Conservation (phyloP, 1,139 yeast genomes). For the Debaryomycetaceae sp. region DNA sequence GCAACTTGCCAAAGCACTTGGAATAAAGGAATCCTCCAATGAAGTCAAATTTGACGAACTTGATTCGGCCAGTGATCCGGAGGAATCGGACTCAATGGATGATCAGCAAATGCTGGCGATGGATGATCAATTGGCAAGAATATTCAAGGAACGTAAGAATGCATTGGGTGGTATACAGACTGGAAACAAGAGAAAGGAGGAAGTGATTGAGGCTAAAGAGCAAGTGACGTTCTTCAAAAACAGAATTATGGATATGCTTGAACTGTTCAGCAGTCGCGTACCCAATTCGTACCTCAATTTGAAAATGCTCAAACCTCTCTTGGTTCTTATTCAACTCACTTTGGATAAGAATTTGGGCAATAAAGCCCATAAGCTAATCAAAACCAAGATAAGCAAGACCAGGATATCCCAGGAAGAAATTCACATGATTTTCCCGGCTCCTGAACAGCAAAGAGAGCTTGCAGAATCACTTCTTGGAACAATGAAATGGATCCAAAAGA, state of each 20-base stretch:
- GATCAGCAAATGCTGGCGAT: slow-evolving; percentile 97
- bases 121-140: slow-evolving; percentile 78
- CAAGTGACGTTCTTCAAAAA: slow-evolving; percentile 77
- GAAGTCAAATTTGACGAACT: slow-evolving; percentile 44
- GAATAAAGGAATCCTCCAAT: slow-evolving; percentile 54
- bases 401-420: slow-evolving; percentile 26
- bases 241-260: slow-evolving; percentile 73
- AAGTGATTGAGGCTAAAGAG: slow-evolving; percentile 72
- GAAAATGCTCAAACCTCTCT: slow-evolving; percentile 53
- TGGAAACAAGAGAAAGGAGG: slow-evolving; percentile 67
- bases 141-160: slow-evolving; percentile 76
- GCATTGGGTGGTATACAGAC: slow-evolving; percentile 48
- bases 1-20: slow-evolving; percentile 76
- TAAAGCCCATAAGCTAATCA: slow-evolving; percentile 71
- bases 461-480: slow-evolving; percentile 18
- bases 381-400: slow-evolving; percentile 58
- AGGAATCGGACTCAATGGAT: slow-evolving; percentile 82
- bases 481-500: slow-evolving; percentile 34
- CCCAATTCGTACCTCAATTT: slow-evolving; percentile 42
- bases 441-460: slow-evolving; percentile 13
- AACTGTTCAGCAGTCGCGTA: slow-evolving; percentile 50
- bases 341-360: slow-evolving; percentile 66
- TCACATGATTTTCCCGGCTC: slow-evolving; percentile 14
- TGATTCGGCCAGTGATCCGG: slow-evolving; percentile 36
- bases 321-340: slow-evolving; percentile 61